Base-by-base conservation (phyloP, 129 eudicot genomes). In the Glebionis coronaria region DNA sequence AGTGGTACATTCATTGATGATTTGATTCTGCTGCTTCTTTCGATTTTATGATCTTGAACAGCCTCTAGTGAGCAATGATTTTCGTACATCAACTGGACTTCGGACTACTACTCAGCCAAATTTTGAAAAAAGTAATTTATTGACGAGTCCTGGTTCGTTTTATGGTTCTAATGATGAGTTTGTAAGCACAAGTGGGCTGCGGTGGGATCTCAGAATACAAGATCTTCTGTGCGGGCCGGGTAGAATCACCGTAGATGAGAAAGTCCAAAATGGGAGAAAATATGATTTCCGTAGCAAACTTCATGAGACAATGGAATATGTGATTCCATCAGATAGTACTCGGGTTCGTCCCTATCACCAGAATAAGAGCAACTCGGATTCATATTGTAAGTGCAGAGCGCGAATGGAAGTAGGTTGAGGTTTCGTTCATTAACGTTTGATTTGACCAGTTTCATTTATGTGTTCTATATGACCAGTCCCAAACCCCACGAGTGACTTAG, bases 41-140 rank as follows among this genome's bases (percentile, higher is more conserved):
- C 2, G 98, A 91, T 76, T 88, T 23, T 92, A 92, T 80, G 96
- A 92, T 82, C 98, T 95, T 44, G 98, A 92, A 67, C 95, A 92
- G 78, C 98, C 98, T 73, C 69, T 86, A 61, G 88, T 91, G 95
- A 72, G 84, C 15, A 88, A 82, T 79, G 88, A 81, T 84, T 74
- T 83, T 12, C 86, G 70, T 73, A 66, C 91, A 65, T 85, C 96
- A 72, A 56, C 78, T 40, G 80, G 77, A 52, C 70, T 84, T 50
- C 70, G 56, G 50, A 71, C 57, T 2, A 56, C 70, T 62, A 79
- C 71, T 52, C 82, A 80, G 20, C 60, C 90, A 20, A 76, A 78
- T 62, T 64, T 63, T 11, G 81, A 76, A 64, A 79, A 81, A 61
- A 64, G 61, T 19, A 84, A 52, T 55, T 58, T 83, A 59, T 71